Conservation (phyloP, 257 asterid genomes). For the Solanum ahanhuiri region DNA sequence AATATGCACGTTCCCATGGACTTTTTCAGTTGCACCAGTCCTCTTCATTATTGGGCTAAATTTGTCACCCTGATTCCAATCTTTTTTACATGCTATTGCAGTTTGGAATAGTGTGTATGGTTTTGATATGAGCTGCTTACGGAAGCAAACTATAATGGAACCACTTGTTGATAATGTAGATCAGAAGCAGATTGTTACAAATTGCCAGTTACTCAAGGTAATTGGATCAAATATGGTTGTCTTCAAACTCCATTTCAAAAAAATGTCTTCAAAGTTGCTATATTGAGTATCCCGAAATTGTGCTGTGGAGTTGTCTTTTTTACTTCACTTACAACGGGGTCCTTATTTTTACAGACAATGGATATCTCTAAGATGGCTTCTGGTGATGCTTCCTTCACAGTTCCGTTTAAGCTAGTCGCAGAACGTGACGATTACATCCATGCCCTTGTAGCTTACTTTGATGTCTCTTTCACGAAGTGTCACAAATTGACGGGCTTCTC, state of each 20-base stretch:
- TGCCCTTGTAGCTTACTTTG: conserved; percentile 92
- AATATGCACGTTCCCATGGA: not conserved
- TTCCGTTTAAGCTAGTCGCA: conserved; percentile 90
- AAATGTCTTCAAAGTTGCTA: not conserved
- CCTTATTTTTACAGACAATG: conserved; percentile 51
- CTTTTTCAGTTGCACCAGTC: not conserved
- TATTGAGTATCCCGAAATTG: not conserved
- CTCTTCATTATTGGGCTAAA: not conserved
- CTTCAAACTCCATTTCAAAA: not conserved
- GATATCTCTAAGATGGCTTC: conserved; percentile 88
- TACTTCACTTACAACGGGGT: not conserved
- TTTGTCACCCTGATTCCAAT: not conserved
- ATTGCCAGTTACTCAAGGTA: conserved; percentile 80
- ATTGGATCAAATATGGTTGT: not conserved
- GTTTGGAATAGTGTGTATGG: conserved; percentile 89
- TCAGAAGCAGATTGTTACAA: conserved; percentile 83
- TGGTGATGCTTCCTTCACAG: conserved; percentile 86
- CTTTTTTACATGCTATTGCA: conserved; percentile 15
- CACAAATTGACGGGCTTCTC: conserved; percentile 83
- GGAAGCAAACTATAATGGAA: conserved; percentile 75
- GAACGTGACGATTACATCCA: conserved; percentile 88
- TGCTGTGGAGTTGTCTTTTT: not conserved
- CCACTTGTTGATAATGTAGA: conserved; percentile 93
- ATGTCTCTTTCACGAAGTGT: conserved; percentile 80
- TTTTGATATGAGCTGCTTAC: conserved; percentile 93